Evolutionary conservation across 495 filamentous ascomycete species (phyloP).

Genomic region (Penicillium diatomitis): DNA sequence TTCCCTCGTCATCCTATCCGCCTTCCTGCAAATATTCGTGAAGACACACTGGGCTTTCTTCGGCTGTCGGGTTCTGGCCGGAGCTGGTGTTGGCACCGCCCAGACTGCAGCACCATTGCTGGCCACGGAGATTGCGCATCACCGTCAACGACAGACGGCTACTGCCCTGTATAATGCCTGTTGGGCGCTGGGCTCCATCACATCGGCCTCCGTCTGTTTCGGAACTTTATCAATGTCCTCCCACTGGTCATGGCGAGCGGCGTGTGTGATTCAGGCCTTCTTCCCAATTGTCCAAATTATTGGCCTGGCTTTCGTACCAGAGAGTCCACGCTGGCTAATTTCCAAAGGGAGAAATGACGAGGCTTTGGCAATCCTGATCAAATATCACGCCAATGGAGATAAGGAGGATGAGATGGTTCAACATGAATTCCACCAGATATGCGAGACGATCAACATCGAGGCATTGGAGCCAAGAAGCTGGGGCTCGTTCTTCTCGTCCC

Average conservation of each 20-base stretch:
- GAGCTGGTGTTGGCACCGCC: constrained; percentile 11
- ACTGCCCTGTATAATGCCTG: constrained; percentile 17
- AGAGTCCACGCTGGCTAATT: constrained; percentile 32
- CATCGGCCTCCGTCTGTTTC: constrained; percentile 11
- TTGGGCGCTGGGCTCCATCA: constrained; percentile 15
- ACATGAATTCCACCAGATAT: constrained; percentile 27
- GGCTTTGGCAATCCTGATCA: constrained; percentile 27
- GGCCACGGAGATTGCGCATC: constrained; percentile 18
- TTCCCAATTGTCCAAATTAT: constrained; percentile 12
- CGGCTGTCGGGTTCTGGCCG: constrained; percentile 12
- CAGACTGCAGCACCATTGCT: constrained; percentile 18
- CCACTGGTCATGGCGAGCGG: constrained; percentile 17
- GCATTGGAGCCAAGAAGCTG: constrained; percentile 11
- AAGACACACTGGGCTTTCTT: constrained; percentile 18
- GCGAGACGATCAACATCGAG: constrained; percentile 41
- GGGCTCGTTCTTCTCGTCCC: constrained; percentile 50
- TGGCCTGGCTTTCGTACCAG: constrained; percentile 10
- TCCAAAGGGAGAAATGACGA: constrained; percentile 27
- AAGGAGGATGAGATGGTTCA: constrained; percentile 19
- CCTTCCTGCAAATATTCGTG: constrained; percentile 7
- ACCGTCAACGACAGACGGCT: constrained; percentile 17
- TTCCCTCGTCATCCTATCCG: constrained; percentile 8
- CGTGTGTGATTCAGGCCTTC: constrained; percentile 14
- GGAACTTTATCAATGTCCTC: constrained; percentile 9
- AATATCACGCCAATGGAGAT: constrained; percentile 28